Evolutionary conservation across 176 grass and related monocot species (phyloP).

Genomic region (Guadua angustifolia): DNA sequence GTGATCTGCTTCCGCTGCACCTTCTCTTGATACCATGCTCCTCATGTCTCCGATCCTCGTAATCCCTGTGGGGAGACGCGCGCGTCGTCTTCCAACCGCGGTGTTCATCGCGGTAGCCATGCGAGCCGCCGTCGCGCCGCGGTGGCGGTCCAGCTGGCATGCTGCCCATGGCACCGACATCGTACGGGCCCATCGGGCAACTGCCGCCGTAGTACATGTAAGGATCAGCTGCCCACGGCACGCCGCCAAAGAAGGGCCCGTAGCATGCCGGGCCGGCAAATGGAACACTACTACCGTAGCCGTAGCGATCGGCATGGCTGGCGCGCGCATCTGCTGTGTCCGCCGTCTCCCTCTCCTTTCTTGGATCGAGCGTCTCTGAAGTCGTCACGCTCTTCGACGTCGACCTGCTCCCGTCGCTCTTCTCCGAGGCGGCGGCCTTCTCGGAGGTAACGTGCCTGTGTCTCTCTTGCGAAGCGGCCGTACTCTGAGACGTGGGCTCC

Average conservation of each 20-base stretch:
- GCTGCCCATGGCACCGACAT: neutral
- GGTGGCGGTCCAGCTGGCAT: neutral
- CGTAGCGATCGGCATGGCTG: neutral
- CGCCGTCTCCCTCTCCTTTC: neutral
- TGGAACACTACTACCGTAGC: neutral
- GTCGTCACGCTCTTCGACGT: slow-evolving; percentile 5
- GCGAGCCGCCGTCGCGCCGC: neutral
- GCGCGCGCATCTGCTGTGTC: neutral
- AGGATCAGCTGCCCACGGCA: slow-evolving; percentile 3
- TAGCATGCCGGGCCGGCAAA: slow-evolving; percentile 15
- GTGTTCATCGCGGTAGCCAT: neutral
- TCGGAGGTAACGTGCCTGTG: neutral
- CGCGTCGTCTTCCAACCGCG: slow-evolving; percentile 23
- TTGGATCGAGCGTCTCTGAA: neutral
- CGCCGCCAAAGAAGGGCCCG: slow-evolving; percentile 1
- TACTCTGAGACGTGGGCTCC: neutral
- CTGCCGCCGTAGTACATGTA: slow-evolving; percentile 17
- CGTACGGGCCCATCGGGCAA: neutral
- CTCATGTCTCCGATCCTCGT: neutral
- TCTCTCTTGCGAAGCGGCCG: neutral
- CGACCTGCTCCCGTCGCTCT: neutral
- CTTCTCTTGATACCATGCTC: slow-evolving; percentile 28
- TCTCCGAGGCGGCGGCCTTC: neutral
- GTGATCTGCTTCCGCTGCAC: neutral
- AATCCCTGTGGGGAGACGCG: neutral